Evolutionary conservation across 106 monocot species (phyloP).

Genomic region (Dendrobium nobile): DNA sequence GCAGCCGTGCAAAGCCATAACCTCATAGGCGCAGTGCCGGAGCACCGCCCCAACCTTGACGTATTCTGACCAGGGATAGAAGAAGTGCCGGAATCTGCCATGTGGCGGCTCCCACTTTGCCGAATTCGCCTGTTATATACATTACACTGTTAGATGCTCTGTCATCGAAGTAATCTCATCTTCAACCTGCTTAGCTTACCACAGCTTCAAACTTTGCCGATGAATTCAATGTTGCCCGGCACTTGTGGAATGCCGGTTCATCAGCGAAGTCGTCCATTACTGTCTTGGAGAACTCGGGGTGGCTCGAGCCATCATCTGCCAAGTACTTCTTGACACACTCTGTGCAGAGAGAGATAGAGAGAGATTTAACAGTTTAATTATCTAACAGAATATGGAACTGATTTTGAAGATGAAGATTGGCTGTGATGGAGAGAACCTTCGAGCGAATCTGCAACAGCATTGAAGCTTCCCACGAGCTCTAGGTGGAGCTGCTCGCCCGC

Average conservation of each 20-base stretch:
- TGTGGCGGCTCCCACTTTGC: conserved; percentile 88
- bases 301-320: conserved; percentile 46
- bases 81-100: conserved; percentile 56
- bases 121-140: conserved; percentile 35
- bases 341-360: not conserved
- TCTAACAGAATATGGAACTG: too few species aligned
- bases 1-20: conserved; percentile 79
- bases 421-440: conserved; percentile 37
- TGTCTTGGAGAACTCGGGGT: conserved; percentile 47
- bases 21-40: conserved; percentile 67
- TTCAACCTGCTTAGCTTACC: conserved; percentile 21
- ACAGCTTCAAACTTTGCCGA: conserved; percentile 57
- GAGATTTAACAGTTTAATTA: too few species aligned
- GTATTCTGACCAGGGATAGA: conserved; percentile 72
- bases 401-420: too few species aligned
- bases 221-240: conserved; percentile 38
- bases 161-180: too few species aligned
- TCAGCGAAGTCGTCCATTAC: conserved; percentile 63
- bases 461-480: conserved; percentile 53
- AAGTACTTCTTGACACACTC: conserved; percentile 83
- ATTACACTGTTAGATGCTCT: too few species aligned
- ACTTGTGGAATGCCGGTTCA: conserved; percentile 68
- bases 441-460: conserved; percentile 55
- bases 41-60: conserved; percentile 65
- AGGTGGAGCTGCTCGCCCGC: conserved; percentile 76